Conservation (phyloP, 164 flowering plant species). For the Vitis riparia region DNA sequence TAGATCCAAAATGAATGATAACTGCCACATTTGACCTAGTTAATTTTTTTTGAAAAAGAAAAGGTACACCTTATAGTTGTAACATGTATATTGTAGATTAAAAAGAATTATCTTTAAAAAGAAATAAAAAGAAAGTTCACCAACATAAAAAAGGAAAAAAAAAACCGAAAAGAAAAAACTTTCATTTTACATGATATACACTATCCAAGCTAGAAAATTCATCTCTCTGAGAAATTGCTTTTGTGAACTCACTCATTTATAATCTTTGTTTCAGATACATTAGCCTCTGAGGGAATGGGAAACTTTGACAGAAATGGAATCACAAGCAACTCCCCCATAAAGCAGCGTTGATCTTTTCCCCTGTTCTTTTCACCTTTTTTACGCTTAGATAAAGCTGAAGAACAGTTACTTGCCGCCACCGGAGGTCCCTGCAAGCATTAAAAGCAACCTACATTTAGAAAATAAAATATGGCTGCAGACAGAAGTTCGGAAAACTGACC, state of each 20-base stretch:
- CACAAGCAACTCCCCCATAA: constrained; percentile 73
- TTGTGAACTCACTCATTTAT: constrained; percentile 47
- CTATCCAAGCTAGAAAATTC: too few species aligned
- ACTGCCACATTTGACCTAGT: too few species aligned
- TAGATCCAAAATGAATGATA: too few species aligned
- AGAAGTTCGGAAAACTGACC: constrained; percentile 30
- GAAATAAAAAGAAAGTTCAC: too few species aligned
- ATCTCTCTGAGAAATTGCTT: background rate
- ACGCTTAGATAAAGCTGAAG: constrained; percentile 55
- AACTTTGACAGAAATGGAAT: constrained; percentile 80
- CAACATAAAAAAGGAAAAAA: too few species aligned
- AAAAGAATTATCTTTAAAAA: too few species aligned
- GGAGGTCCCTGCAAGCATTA: constrained; percentile 65
- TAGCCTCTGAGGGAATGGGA: constrained; percentile 52
- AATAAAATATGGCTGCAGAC: too few species aligned
- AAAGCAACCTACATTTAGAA: background rate
- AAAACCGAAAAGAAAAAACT: too few species aligned
- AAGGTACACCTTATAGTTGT: too few species aligned
- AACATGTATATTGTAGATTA: too few species aligned
- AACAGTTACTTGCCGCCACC: constrained; percentile 16
- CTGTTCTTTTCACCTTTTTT: constrained; percentile 70
- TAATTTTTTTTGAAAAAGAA: too few species aligned
- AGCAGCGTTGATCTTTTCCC: constrained; percentile 35
- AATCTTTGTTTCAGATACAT: constrained; percentile 25
- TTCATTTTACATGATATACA: too few species aligned